Evolutionary conservation across 2,329 filamentous ascomycete genomes (phyloP).

Genomic region (Teratosphaeriaceae sp.): DNA sequence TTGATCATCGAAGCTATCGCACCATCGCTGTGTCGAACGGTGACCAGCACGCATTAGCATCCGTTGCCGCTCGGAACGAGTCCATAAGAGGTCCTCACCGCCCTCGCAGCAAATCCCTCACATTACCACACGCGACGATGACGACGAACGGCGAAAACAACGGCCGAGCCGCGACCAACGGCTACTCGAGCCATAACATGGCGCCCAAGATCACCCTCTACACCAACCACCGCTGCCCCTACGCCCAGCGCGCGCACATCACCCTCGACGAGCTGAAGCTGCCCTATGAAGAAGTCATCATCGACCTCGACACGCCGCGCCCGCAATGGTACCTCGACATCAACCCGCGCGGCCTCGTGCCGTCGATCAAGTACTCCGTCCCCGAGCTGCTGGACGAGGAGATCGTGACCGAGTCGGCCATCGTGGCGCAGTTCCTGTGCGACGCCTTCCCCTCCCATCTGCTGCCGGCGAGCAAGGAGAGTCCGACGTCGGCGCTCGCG

Average conservation of each 20-base stretch:
- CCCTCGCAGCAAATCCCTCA: no score
- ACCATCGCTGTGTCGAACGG: no score
- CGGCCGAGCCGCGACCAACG: no score
- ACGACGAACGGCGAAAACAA: no score
- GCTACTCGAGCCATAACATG: no score
- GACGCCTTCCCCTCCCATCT: conserved; percentile 65
- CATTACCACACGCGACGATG: no score
- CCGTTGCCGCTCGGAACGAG: no score
- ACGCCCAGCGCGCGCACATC: conserved; percentile 60
- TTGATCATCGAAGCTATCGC: no score
- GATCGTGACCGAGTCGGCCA: conserved; percentile 65
- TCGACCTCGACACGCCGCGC: conserved; percentile 63
- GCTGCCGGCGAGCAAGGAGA: conserved; percentile 48
- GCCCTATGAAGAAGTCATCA: conserved; percentile 35
- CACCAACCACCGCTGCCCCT: conserved; percentile 64
- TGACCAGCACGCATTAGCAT: no score
- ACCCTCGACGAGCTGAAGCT: conserved; percentile 26
- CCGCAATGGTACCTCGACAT: conserved; percentile 67
- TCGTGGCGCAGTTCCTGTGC: conserved; percentile 64
- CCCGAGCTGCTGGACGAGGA: conserved; percentile 40
- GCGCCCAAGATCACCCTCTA: conserved; percentile 39
- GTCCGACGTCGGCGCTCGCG: conserved; percentile 49
- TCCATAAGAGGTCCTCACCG: no score
- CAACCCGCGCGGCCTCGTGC: conserved; percentile 74
- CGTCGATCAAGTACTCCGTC: conserved; percentile 56